Base-by-base conservation (phyloP, 2,329 filamentous ascomycete species). In the Tolypocladium ovalisporum region DNA sequence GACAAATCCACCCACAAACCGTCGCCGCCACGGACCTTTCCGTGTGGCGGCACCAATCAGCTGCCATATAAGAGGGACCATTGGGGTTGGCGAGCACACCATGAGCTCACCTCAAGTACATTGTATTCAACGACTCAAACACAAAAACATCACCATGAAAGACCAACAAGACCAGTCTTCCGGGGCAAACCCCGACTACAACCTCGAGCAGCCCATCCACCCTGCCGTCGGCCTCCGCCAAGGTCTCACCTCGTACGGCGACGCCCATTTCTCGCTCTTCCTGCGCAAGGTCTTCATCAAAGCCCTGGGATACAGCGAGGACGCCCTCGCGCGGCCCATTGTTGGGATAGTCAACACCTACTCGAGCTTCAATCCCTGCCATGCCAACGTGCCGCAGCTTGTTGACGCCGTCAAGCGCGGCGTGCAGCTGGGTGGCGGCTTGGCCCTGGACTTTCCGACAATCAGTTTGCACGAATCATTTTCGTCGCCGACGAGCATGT, bases 281-380 rank as follows among this genome's bases (percentile, higher is more conserved):
- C 76, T 90, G 0, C 80, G 87, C 37, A 90, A 90, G 65, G 86
- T 85, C 29, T 90, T 90, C 69, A 89, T 90, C 74, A 90, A 90
- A 69, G 86, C 87, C 0, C 76, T 89, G 1, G 87, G 87, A 0
- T 90, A 89, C 68, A 84, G 82, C 58, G 87, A 90, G 62, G 85
- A 88, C 64, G 83, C 87, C 0, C 79, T 90, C 0, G 84, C 83
- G 0, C 74, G 85, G 1, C 87, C 87, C 2, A 87, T 90, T 56
- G 76, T 90, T n/a, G 87, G 87, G 54, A 85, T 90, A 59, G 82
- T 88, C 68, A 88, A 90, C 69, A 90, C 87, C 0, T 84, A 82
- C 64, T 89, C 86, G 0, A 79, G 80, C 59, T 87, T 89, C 74
- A 90, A 90, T 66, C 86, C 87, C 0, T 90, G 87, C 66, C 87